Evolutionary conservation across 495 filamentous ascomycete species (phyloP), one percentile per base, ranked within the genome.

Genomic region (Xanthoparmelia taractica): DNA sequence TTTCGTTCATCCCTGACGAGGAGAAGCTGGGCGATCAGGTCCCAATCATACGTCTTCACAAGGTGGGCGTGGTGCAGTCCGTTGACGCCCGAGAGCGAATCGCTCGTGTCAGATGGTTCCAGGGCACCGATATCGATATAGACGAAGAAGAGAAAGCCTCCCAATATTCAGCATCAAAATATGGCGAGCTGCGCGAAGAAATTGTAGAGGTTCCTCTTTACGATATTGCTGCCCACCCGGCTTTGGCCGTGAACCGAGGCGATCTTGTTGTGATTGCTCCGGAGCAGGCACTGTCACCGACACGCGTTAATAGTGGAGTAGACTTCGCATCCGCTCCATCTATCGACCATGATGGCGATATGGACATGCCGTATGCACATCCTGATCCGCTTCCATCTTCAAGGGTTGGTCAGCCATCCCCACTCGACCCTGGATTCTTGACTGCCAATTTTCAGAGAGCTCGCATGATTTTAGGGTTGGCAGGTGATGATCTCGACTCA

Each of bases 11-110:
- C 60, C 77, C 79, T 41, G 66, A 73, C n/a, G 63, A 72, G 57
- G 58, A 69, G 18, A 60, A 50, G 20, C 6, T 63, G 17, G 20
- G 55, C 1, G 38, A 57, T 27, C 6, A n/a, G 10, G 38, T 40
- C 11, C 47, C 57, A n/a, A 36, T 37, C 34, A 64, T 43, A 8
- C 41, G 36, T 27, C 48, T 47, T 15, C n/a, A 63, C 40, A 66
- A 77, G 62, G 73, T 85, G 7, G 85, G 85, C 20, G 75, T 87
- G n/a, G 78, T 87, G 11, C 85, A 87, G 65, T 70, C 68, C 15
- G 84, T 83, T 23, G 76, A 84, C 65, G 72, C 81, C 8, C 67
- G 59, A 23, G 82, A 81, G 52, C 73, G 81, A 25, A 77, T 84
- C 63, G 85, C 82, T 20, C 75, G 72, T 27, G 74, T 87, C 12